These are phyloP conservation scores for Fusarium coicis DNA, from an alignment of 2,329 filamentous ascomycete species.

Conservation along the genomic window DNA sequence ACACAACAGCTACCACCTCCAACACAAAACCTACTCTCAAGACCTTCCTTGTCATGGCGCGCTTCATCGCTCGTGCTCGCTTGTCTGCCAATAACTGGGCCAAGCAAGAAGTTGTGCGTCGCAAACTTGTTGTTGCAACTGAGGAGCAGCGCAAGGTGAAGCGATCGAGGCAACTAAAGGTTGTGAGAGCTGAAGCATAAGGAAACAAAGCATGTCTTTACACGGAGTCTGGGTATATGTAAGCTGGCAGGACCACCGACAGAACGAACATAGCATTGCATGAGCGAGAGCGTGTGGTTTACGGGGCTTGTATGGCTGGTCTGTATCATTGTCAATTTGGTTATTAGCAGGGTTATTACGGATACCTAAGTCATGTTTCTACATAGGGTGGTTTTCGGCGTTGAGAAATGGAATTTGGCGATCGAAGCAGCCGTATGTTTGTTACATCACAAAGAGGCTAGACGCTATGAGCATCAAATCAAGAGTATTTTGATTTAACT, in stretches of 20 bases:
- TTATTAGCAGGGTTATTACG: constrained; percentile 24
- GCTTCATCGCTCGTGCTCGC: constrained; percentile 64
- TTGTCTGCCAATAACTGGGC: constrained; percentile 61
- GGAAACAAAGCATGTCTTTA: background rate
- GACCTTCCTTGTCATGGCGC: constrained; percentile 59
- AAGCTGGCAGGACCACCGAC: background rate
- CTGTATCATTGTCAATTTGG: constrained; percentile 17
- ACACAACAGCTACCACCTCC: constrained; percentile 26
- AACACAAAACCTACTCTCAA: constrained; percentile 49
- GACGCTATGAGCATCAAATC: constrained; percentile 15
- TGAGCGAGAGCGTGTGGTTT: constrained; percentile 2
- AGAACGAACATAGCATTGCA: constrained; percentile 22
- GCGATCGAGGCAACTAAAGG: constrained; percentile 53
- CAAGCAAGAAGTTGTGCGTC: constrained; percentile 62
- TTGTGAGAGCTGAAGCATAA: constrained; percentile 52
- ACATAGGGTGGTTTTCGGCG: constrained; percentile 19
- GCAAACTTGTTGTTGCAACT: constrained; percentile 59
- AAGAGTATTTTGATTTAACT: constrained; percentile 26
- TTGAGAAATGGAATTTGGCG: constrained; percentile 3
- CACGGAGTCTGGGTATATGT: constrained; percentile 1
- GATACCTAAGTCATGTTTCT: constrained; percentile 25
- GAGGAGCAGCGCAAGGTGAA: constrained; percentile 59
- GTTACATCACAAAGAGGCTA: constrained; percentile 4
- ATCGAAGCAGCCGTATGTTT: constrained; percentile 1
- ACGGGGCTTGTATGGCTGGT: constrained; percentile 7